These are phyloP conservation scores for Daucus carota DNA, from an alignment of 129 eudicot species.

Conservation along the genomic window DNA sequence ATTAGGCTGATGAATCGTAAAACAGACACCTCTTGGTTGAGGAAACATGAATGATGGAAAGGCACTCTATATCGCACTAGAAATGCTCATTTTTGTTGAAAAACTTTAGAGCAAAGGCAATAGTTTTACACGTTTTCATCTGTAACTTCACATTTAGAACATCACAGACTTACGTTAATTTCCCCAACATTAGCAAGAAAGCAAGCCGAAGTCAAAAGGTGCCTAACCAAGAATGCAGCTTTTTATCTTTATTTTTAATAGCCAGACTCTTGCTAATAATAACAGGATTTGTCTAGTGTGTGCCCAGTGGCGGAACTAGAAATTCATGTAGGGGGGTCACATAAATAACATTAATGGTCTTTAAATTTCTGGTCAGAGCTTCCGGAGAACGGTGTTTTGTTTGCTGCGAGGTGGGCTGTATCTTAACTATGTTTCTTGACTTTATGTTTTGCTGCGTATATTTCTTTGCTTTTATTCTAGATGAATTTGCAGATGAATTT, in stretches of 20 bases:
- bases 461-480: too few relatives aligned
- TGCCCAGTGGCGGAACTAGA: too few relatives aligned
- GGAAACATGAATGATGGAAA: background rate
- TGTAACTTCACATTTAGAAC: background rate
- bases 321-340: too few relatives aligned
- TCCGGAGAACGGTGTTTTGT: too few relatives aligned
- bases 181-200: background rate
- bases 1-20: background rate
- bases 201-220: conserved; percentile 2
- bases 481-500: too few relatives aligned
- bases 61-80: background rate
- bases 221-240: background rate
- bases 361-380: too few relatives aligned
- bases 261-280: too few relatives aligned
- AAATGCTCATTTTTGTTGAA: background rate
- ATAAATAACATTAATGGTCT: too few relatives aligned
- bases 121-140: background rate
- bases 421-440: too few relatives aligned
- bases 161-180: background rate
- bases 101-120: background rate
- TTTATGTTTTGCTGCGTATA: too few relatives aligned
- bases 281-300: too few relatives aligned
- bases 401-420: too few relatives aligned
- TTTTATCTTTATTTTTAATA: background rate
- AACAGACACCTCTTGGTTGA: background rate